Evolutionary conservation across 1,284 basidiomycete species (phyloP).

Genomic region (Malassezia pachydermatis): DNA sequence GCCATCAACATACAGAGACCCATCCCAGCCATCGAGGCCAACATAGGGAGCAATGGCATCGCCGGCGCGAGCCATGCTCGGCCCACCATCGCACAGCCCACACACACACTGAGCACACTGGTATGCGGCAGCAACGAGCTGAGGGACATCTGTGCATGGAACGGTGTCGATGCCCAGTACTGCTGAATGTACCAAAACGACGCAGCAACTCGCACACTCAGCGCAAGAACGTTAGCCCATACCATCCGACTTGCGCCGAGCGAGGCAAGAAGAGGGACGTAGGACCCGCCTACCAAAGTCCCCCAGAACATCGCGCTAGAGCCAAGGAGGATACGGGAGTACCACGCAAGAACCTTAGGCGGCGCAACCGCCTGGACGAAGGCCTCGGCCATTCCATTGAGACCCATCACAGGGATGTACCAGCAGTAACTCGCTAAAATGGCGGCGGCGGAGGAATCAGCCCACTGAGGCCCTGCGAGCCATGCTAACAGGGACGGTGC

Average conservation of each 20-base stretch:
- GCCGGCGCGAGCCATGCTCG: no score
- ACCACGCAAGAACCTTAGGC: constrained; percentile 20
- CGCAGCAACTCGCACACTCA: constrained; percentile 10
- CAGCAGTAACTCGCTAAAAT: constrained; percentile 34
- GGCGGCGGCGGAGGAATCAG: constrained; percentile 29
- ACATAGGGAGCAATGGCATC: no score
- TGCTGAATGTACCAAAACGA: neutral
- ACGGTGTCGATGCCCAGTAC: neutral
- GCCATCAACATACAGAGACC: no score
- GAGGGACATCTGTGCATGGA: neutral
- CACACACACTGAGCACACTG: neutral
- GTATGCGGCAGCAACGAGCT: neutral
- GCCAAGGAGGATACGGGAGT: constrained; percentile 26
- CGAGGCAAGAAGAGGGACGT: neutral
- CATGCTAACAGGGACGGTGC: constrained; percentile 26
- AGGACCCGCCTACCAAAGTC: constrained; percentile 23
- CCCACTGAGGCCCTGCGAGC: constrained; percentile 38
- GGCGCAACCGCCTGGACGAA: constrained; percentile 36
- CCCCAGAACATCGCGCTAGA: constrained; percentile 29
- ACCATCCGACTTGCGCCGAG: constrained; percentile 7
- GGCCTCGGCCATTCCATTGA: constrained; percentile 43
- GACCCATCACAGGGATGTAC: constrained; percentile 41
- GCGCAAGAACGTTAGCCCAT: constrained; percentile 3
- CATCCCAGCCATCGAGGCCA: no score
- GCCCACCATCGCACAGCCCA: neutral